A percentile compares a stretch with the other conserved stretches of the same genome.
phyloP scores from a whole-genome alignment of 1,284 basidiomycete species.

The Athelia sp. region DNA sequence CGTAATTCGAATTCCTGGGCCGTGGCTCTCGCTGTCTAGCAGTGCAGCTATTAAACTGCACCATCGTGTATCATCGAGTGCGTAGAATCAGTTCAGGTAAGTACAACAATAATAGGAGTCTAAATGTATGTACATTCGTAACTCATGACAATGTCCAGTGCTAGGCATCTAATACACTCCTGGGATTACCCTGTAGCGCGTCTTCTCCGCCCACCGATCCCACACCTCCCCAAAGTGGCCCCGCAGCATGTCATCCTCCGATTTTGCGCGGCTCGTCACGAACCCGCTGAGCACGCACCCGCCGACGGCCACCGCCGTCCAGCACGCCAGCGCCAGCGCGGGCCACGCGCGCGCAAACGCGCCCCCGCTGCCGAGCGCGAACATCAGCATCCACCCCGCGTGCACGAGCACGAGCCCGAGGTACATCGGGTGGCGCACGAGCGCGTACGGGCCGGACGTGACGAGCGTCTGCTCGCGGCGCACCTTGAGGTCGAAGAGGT shows the following conservation, averaged over 20 bases:
- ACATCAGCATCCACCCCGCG: too few species aligned
- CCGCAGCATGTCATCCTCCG: not conserved
- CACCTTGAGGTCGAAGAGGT: conserved; percentile 23
- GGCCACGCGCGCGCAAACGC: not conserved
- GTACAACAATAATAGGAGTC: too few species aligned
- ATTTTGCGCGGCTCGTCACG: not conserved
- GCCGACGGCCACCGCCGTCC: not conserved
- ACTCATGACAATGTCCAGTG: too few species aligned
- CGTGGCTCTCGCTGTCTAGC: too few species aligned
- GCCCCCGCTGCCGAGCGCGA: not conserved
- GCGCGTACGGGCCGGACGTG: conserved; percentile 18
- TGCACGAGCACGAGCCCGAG: conserved; percentile 7
- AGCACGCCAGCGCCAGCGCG: not conserved
- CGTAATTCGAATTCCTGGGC: too few species aligned
- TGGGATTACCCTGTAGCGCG: too few species aligned
- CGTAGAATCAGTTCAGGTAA: too few species aligned
- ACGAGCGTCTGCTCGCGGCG: conserved; percentile 19
- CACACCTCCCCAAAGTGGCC: not conserved
- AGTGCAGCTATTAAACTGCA: too few species aligned
- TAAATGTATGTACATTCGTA: too few species aligned
- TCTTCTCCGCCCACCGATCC: not conserved
- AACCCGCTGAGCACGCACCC: not conserved
- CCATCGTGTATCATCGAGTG: too few species aligned
- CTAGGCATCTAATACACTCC: too few species aligned
- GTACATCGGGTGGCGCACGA: conserved; percentile 26